These are phyloP conservation scores for Candida sonorensis DNA, from an alignment of 805 yeast species.

Conservation along the genomic window DNA sequence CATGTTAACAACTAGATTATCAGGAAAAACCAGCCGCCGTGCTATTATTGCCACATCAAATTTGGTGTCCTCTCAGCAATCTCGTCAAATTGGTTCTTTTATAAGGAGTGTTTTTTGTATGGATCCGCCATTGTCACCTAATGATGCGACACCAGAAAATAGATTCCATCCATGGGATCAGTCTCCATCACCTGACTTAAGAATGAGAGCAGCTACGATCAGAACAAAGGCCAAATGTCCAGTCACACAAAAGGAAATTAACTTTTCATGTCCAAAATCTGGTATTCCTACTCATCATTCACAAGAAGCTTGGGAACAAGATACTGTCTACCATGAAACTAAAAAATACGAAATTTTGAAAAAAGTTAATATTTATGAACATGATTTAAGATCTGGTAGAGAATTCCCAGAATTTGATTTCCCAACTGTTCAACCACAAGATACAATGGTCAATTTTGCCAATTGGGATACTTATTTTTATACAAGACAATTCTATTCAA, in stretches of 20 bases:
- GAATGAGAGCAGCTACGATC: constrained; percentile 88
- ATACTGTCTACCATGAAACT: constrained; percentile 60
- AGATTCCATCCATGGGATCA: constrained; percentile 87
- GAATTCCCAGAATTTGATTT: constrained; percentile 93
- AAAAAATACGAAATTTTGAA: constrained; percentile 68
- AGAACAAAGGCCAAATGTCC: constrained; percentile 87
- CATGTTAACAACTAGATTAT: neutral
- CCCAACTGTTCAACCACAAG: constrained; percentile 73
- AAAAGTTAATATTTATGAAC: constrained; percentile 88
- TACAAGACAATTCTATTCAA: constrained; percentile 86
- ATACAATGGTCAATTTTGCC: constrained; percentile 66
- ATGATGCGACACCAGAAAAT: constrained; percentile 64
- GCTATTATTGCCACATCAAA: no score
- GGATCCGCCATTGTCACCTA: constrained; percentile 58
- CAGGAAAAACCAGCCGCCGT: no score
- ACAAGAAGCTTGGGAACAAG: constrained; percentile 81
- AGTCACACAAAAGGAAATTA: constrained; percentile 72
- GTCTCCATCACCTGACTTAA: constrained; percentile 79
- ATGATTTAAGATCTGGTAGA: constrained; percentile 90
- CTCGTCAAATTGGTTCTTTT: constrained; percentile 26
- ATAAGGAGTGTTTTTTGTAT: constrained; percentile 33
- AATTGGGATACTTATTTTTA: constrained; percentile 93
- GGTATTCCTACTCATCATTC: constrained; percentile 97
- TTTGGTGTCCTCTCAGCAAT: no score
- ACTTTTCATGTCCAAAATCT: constrained; percentile 84